Base-by-base conservation (phyloP, 139 green algal species). In the Chlorella sp. region DNA sequence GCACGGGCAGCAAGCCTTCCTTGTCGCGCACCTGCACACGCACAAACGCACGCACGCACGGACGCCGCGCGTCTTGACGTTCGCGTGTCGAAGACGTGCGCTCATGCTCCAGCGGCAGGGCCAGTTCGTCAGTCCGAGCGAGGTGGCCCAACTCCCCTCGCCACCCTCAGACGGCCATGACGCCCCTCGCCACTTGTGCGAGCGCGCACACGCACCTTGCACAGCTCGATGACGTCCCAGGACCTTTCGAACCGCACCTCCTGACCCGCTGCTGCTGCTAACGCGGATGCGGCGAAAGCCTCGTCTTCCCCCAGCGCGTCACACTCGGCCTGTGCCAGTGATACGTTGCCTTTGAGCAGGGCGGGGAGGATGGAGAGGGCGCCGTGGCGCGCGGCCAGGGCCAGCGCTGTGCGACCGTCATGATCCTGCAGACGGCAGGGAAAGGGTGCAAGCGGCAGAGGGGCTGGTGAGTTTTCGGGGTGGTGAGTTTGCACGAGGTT, bases 1-100 rank as follows among this genome's bases (percentile, higher is more conserved):
- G 87, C 64, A 92, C 70, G 17, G 42, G 42, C 10, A 55, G 10
- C 42, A 55, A 17, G 42, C 42, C 42, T 10, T 55, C 42, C 42
- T 55, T 55, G 10, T 10, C 17, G 42, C 42, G 42, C 42, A 55
- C 42, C 42, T 55, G 42, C n/a, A 55, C 42, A 55, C 10, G 42
- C 10, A 55, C 42, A 55, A 55, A 55, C 42, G 10, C 10, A 55
- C 42, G 17, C 10, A 17, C 17, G 17, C 42, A 55, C 17, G 42
- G 42, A 55, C 42, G 17, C 42, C 10, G 42, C 42, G 42, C 17
- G 42, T 55, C 42, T 55, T 55, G 42, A 10, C 10, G 17, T 17
- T 55, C 42, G 17, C n/a, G n/a, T n/a, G 42, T 17, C 42, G 10
- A 55, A 55, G 42, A 55, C 42, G 17, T 17, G 42, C 17, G 42